These are phyloP conservation scores for Penicillium concentricum DNA, from an alignment of 2,329 filamentous ascomycete genomes.

Conservation along the genomic window DNA sequence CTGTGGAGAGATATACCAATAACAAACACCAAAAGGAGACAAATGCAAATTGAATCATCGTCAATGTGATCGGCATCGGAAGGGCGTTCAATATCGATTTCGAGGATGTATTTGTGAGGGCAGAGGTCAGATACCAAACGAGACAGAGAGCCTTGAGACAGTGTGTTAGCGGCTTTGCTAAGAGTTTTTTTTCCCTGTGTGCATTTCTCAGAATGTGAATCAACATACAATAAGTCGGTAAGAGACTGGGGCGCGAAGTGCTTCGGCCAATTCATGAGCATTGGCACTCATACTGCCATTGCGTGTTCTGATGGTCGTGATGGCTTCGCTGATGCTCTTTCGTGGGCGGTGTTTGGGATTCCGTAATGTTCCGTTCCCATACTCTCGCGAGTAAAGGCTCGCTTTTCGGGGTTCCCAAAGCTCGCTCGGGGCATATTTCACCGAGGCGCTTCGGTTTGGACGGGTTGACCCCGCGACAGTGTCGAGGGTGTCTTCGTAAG, in stretches of 20 bases:
- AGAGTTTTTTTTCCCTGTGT: neutral
- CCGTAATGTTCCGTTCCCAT: constrained; percentile 35
- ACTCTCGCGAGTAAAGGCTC: constrained; percentile 46
- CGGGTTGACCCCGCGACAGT: constrained; percentile 26
- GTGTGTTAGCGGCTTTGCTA: constrained; percentile 68
- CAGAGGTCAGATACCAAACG: constrained; percentile 92
- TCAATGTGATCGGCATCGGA: constrained; percentile 85
- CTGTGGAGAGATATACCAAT: constrained; percentile 70
- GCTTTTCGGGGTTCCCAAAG: constrained; percentile 63
- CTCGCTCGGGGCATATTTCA: constrained; percentile 44
- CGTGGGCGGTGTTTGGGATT: constrained; percentile 63
- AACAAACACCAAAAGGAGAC: constrained; percentile 85
- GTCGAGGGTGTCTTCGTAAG: constrained; percentile 40
- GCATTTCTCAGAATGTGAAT: neutral
- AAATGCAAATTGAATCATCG: constrained; percentile 88
- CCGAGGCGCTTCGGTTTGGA: constrained; percentile 23
- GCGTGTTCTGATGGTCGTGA: constrained; percentile 75
- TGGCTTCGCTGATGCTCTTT: constrained; percentile 87
- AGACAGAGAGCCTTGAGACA: constrained; percentile 70
- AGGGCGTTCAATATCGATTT: constrained; percentile 95
- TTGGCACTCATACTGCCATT: constrained; percentile 88
- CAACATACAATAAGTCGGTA: constrained; percentile 75
- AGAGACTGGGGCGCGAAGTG: constrained; percentile 85
- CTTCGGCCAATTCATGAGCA: constrained; percentile 88
- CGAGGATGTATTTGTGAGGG: constrained; percentile 94